Conservation (phyloP, 2,329 filamentous ascomycete species). For the Fusarium chaquense region DNA sequence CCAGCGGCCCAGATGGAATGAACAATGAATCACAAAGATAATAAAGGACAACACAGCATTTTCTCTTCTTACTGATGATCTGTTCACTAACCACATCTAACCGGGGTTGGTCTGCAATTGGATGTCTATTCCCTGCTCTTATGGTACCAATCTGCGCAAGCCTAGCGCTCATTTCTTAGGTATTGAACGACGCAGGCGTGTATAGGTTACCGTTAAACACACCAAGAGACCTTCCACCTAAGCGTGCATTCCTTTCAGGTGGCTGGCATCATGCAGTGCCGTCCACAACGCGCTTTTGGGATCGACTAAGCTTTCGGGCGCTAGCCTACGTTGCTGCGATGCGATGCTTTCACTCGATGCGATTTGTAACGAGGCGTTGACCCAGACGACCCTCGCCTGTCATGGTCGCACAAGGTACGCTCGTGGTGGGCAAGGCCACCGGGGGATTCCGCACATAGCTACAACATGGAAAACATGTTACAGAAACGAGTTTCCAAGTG, state of each 20-base stretch:
- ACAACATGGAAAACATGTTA: constrained; percentile 25
- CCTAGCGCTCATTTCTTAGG: constrained; percentile 20
- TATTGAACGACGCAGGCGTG: neutral
- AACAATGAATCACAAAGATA: constrained; percentile 13
- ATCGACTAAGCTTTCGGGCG: constrained; percentile 26
- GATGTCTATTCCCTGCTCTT: constrained; percentile 1
- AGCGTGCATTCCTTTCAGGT: constrained; percentile 26
- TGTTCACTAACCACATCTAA: constrained; percentile 3
- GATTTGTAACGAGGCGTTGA: constrained; percentile 37
- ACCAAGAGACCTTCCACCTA: constrained; percentile 6
- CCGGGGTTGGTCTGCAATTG: neutral
- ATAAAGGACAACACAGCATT: constrained; percentile 3
- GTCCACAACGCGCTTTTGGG: constrained; percentile 15
- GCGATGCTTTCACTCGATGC: constrained; percentile 26
- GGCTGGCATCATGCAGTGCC: constrained; percentile 1
- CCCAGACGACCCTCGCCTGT: constrained; percentile 27
- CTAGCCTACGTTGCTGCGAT: constrained; percentile 3
- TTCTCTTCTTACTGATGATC: neutral
- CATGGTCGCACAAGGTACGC: constrained; percentile 34
- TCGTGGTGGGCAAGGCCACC: constrained; percentile 36
- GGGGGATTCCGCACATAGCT: constrained; percentile 23
- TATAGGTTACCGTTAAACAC: neutral
- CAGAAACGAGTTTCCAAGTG: constrained; percentile 19
- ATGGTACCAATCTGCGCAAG: constrained; percentile 9
- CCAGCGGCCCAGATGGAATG: constrained; percentile 23